These are phyloP conservation scores for Phytophthora rubi DNA, from an alignment of 352 stramenopile genomes.

Conservation along the genomic window DNA sequence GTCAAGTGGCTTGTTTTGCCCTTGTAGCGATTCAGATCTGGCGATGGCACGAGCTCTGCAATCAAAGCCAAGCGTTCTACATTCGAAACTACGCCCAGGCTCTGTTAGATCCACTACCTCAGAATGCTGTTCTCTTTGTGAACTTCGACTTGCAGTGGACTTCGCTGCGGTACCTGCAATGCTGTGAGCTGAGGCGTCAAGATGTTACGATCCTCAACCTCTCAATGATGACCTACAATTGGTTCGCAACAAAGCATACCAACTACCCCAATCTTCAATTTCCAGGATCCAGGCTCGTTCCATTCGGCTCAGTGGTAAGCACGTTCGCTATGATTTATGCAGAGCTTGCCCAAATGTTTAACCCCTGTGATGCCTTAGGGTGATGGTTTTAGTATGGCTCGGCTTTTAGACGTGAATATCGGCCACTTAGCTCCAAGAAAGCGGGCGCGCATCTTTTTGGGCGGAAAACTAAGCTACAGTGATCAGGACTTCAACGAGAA, in stretches of 20 bases:
- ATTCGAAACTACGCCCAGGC: slow-evolving; percentile 89
- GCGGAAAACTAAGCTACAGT: slow-evolving; percentile 78
- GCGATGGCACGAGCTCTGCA: slow-evolving; percentile 50
- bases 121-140: slow-evolving; percentile 84
- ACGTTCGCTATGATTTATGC: not conserved
- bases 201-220: slow-evolving; percentile 91
- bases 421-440: slow-evolving; percentile 2
- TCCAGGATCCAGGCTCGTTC: slow-evolving; percentile 55
- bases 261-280: slow-evolving; percentile 78
- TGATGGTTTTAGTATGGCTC: slow-evolving; percentile 55
- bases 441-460: slow-evolving; percentile 74
- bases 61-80: slow-evolving; percentile 65
- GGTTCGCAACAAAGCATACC: slow-evolving; percentile 75
- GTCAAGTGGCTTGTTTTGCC: slow-evolving; percentile 23
- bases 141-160: slow-evolving; percentile 96
- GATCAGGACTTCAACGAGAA: slow-evolving; percentile 58
- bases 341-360: not conserved
- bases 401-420: slow-evolving; percentile 55
- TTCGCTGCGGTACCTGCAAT: slow-evolving; percentile 90
- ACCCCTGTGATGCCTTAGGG: slow-evolving; percentile 24
- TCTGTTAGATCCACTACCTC: slow-evolving; percentile 85
- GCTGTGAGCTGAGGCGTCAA: slow-evolving; percentile 72
- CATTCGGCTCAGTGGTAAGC: slow-evolving; percentile 42
- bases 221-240: slow-evolving; percentile 91
- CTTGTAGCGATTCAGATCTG: slow-evolving; percentile 42